A percentile compares a stretch with the other conserved stretches of the same genome.
phyloP scores from a whole-genome alignment of 148 eudicot species.

The Silene conica region DNA sequence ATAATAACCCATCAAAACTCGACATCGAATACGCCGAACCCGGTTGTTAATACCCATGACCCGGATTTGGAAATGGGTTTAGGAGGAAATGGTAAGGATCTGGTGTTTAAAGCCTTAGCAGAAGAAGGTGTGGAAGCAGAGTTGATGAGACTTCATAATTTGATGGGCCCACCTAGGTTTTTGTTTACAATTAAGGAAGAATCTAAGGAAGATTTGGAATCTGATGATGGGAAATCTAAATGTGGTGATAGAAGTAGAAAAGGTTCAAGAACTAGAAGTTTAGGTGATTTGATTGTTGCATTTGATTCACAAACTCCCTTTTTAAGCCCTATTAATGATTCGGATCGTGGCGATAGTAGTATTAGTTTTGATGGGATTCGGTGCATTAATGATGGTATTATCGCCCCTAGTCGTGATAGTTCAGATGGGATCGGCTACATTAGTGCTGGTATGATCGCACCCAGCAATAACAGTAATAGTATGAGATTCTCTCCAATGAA shows the following conservation, averaged over 20 bases:
- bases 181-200: conserved; percentile 92
- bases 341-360: no score
- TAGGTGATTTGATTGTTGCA: conserved; percentile 56
- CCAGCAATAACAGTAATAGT: not conserved
- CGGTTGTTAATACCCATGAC: conserved; percentile 22
- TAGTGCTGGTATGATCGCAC: conserved; percentile 45
- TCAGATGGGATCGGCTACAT: conserved; percentile 50
- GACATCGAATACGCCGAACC: conserved; percentile 14
- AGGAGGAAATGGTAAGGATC: conserved; percentile 36
- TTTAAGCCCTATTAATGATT: conserved; percentile 33
- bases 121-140: conserved; percentile 52
- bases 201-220: conserved; percentile 82
- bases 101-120: conserved; percentile 29
- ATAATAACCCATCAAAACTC: not conserved
- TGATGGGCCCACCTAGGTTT: conserved; percentile 83
- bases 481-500: not conserved
- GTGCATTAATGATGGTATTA: no score
- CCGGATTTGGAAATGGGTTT: conserved; percentile 46
- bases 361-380: no score
- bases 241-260: conserved; percentile 40
- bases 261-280: conserved; percentile 63
- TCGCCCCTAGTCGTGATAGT: conserved; percentile 6
- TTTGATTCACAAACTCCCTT: conserved; percentile 48
- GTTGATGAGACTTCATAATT: conserved; percentile 63
- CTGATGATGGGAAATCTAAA: conserved; percentile 68